phyloP scores from a whole-genome alignment of 2,329 filamentous ascomycete genomes.

The Aspergillus terreus region DNA sequence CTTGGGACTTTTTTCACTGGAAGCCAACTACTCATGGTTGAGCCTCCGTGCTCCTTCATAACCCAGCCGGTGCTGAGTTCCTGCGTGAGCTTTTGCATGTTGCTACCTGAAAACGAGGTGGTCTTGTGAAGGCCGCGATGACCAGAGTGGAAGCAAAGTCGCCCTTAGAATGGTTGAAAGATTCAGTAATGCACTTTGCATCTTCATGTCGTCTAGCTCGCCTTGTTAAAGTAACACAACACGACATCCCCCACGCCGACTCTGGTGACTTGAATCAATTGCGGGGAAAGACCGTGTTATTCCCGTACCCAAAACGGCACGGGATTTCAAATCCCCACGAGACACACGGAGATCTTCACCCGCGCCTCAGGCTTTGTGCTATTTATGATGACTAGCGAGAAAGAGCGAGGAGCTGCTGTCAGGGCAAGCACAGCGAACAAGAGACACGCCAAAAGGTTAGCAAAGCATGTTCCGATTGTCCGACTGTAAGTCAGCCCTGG shows the following conservation, averaged over 20 bases:
- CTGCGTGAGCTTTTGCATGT: background rate
- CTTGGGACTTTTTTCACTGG: slow-evolving; percentile 2
- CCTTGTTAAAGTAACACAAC: too few relatives aligned
- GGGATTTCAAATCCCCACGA: background rate
- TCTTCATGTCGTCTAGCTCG: too few relatives aligned
- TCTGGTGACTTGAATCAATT: background rate
- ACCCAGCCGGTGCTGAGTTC: background rate
- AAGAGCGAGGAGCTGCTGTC: too few relatives aligned
- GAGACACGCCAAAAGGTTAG: background rate
- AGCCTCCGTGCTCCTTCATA: background rate
- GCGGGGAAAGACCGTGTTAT: background rate
- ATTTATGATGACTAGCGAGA: too few relatives aligned
- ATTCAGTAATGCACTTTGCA: too few relatives aligned
- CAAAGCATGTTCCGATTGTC: background rate
- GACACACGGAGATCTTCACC: background rate
- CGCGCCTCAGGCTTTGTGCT: too few relatives aligned
- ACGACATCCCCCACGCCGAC: background rate
- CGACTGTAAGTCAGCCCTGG: background rate
- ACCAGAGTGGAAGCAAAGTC: background rate
- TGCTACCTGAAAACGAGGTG: background rate
- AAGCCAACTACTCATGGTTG: background rate
- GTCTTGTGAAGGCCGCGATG: background rate
- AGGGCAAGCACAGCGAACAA: background rate
- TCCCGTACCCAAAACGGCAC: background rate
- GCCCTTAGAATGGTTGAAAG: background rate